Conservation (phyloP, 2,329 filamentous ascomycete genomes). For the Trichophyton benhamiae region DNA sequence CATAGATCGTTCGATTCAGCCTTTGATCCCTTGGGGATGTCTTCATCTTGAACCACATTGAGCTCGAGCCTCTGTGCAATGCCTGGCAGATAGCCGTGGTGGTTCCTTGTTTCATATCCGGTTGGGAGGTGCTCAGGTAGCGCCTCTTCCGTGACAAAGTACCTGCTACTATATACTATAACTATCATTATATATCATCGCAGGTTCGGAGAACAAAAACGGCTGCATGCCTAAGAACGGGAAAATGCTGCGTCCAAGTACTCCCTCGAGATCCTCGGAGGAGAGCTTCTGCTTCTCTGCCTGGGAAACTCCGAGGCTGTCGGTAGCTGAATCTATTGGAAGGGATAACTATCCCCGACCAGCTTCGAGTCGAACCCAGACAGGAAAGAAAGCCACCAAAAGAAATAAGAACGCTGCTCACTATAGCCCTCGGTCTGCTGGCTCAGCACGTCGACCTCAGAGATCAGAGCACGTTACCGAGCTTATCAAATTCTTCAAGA, state of each 20-base stretch:
- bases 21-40: neutral
- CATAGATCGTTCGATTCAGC: neutral
- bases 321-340: neutral
- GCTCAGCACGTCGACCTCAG: conserved; percentile 20
- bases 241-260: neutral
- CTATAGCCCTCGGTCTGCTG: conserved; percentile 21
- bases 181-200: neutral
- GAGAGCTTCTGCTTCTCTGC: conserved; percentile 7
- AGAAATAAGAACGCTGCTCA: conserved; percentile 5
- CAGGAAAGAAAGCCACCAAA: neutral
- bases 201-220: neutral
- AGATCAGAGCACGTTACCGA: conserved; percentile 25
- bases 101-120: neutral
- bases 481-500: conserved; percentile 27
- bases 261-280: conserved; percentile 4
- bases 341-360: neutral
- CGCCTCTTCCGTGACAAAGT: neutral
- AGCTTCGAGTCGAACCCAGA: neutral
- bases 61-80: conserved; percentile 1
- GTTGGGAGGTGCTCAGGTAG: neutral
- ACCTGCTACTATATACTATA: neutral
- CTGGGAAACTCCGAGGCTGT: conserved; percentile 6
- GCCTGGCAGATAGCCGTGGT: neutral
- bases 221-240: neutral
- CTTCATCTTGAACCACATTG: neutral